phyloP scores from a whole-genome alignment of 352 stramenopile genomes.

The Pythium scleroteichum region DNA sequence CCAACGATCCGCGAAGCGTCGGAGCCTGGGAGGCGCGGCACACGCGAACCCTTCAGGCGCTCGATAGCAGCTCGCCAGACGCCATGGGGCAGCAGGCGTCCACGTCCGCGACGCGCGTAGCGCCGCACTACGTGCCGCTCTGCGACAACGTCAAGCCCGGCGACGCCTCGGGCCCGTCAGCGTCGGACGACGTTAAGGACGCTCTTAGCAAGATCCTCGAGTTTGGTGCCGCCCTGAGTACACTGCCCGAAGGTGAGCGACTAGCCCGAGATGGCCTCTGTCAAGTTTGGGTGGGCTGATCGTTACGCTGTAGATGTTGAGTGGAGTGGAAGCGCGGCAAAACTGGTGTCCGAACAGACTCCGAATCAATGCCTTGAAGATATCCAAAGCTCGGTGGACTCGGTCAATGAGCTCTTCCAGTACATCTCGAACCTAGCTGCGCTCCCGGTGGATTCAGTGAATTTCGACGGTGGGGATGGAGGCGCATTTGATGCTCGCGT shows the following conservation, averaged over 20 bases:
- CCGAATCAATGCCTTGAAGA: constrained; percentile 68
- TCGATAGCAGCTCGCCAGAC: not conserved
- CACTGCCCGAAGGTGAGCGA: constrained; percentile 48
- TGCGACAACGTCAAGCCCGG: constrained; percentile 59
- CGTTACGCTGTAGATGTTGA: constrained; percentile 33
- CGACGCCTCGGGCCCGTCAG: constrained; percentile 35
- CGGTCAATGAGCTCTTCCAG: constrained; percentile 76
- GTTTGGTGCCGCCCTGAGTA: constrained; percentile 48
- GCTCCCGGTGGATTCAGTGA: constrained; percentile 18
- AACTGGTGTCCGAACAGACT: constrained; percentile 27
- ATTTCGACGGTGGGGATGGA: not conserved
- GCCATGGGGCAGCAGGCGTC: constrained; percentile 69
- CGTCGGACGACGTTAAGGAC: constrained; percentile 62
- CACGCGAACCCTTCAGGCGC: constrained; percentile 8
- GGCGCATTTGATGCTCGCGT: constrained; percentile 68
- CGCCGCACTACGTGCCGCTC: constrained; percentile 52
- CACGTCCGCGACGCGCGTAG: constrained; percentile 22
- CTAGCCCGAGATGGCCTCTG: not conserved
- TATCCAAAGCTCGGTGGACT: constrained; percentile 76
- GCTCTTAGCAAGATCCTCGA: constrained; percentile 71
- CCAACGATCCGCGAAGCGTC: constrained; percentile 8
- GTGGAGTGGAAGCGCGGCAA: not conserved
- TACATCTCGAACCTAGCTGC: constrained; percentile 72
- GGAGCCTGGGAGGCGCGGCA: not conserved
- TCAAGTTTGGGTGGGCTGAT: not conserved